Base-by-base conservation (phyloP, 83 land plant genomes). In the Picea mariana region DNA sequence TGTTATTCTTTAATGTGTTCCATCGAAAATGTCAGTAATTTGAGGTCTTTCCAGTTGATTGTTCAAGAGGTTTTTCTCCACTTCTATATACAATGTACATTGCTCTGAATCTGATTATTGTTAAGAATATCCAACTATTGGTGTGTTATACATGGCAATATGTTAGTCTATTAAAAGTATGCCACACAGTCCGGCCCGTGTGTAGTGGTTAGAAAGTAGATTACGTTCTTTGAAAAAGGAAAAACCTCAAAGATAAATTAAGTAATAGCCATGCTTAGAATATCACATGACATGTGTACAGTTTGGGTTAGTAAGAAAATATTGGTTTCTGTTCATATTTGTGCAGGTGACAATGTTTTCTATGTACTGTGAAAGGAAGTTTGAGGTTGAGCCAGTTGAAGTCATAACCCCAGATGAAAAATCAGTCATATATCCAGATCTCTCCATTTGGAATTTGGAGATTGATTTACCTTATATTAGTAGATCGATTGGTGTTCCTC, bases 321-420 rank as follows among this genome's bases (percentile, higher is more conserved):
- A 16, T 59, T 78, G 9, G 1, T 9, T 73, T 44, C 24, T 44
- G 21, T 44, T 73, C 12, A 73, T n/a, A 42, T 44, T 13, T 73
- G n/a, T 78, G n/a, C 79, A 98, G 99, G 98, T 98, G 58, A 92
- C 99, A 6, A 90, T 89, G 89, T 98, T 98, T 83, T 95, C 99
- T 73, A 90, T 84, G 47, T 98, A 94, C 68, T 96, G 98, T 81
- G 87, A 87, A 79, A 88, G 75, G 17, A 91, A 94, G 77, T 98
- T 94, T 88, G 95, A 91, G 79, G 92, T 95, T 67, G 99, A 97
- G 82, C 98, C 98, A 65, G 98, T 95, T 77, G 94, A 97, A 81
- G 99, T 97, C 71, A 69, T 91, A 9, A 85, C 87, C 65, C 52
- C 94, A 40, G 91, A 90, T 90, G 98, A 92, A 34, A 90, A 80